Evolutionary conservation across 2,329 filamentous ascomycete species (phyloP).

Genomic region (Ophidiomyces ophidiicola): DNA sequence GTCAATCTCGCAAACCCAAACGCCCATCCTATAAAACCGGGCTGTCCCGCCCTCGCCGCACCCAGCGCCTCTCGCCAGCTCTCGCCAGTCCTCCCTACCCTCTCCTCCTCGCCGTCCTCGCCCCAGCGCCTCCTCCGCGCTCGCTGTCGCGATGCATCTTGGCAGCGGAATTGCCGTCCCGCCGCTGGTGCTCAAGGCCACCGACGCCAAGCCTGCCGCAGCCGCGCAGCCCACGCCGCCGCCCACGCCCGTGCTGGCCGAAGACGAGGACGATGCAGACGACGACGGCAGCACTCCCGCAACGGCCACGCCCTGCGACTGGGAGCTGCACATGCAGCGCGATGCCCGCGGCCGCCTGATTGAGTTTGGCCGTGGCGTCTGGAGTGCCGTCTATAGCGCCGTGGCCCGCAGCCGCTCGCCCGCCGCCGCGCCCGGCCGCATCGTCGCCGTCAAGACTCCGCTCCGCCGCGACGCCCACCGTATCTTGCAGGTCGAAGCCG

Average conservation of each 20-base stretch:
- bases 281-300: conserved; percentile 10
- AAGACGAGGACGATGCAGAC: conserved; percentile 2
- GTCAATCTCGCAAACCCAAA: too few species aligned
- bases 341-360: conserved; percentile 22
- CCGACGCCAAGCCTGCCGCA: conserved; percentile 9
- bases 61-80: too few species aligned
- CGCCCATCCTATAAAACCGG: too few species aligned
- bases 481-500: conserved; percentile 34
- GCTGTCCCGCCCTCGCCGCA: too few species aligned
- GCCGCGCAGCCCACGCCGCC: conserved; percentile 24
- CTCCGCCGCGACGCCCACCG: conserved; percentile 29
- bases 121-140: too few species aligned
- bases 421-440: conserved; percentile 10
- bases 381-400: conserved; percentile 39
- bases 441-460: conserved; percentile 37
- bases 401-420: background rate
- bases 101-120: too few species aligned
- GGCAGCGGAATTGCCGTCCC: conserved; percentile 4
- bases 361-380: conserved; percentile 36
- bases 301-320: too few species aligned
- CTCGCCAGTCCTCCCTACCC: too few species aligned
- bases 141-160: conserved; percentile 1
- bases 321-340: conserved; percentile 25
- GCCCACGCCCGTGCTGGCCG: conserved; percentile 24
- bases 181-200: conserved; percentile 9